phyloP scores from a whole-genome alignment of 352 stramenopile genomes.

The Blastocystis sp. region DNA sequence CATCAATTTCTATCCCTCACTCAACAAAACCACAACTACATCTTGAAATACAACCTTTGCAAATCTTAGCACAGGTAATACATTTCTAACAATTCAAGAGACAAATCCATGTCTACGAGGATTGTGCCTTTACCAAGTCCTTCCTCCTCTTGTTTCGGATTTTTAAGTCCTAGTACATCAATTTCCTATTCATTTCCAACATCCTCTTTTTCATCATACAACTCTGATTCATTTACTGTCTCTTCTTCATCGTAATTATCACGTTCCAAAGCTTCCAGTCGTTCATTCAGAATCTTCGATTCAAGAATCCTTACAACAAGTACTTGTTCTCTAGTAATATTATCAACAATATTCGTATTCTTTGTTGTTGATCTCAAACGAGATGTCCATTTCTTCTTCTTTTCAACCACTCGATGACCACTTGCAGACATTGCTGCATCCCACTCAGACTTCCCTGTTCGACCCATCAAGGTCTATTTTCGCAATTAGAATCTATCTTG shows the following conservation, averaged over 20 bases:
- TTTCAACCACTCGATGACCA: neutral
- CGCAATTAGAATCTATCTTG: no score
- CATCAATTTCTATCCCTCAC: neutral
- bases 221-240: slow-evolving; percentile 5
- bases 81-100: neutral
- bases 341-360: slow-evolving; percentile 8
- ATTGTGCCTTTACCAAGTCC: neutral
- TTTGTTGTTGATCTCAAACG: neutral
- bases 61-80: slow-evolving; percentile 3
- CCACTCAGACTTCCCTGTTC: slow-evolving; percentile 10
- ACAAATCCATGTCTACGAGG: neutral
- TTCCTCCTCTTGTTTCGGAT: neutral
- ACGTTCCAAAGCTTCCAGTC: slow-evolving; percentile 25
- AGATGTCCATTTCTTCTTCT: slow-evolving; percentile 14
- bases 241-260: slow-evolving; percentile 43
- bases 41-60: slow-evolving; percentile 17
- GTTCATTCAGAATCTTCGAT: slow-evolving; percentile 11
- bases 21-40: neutral
- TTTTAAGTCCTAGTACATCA: neutral
- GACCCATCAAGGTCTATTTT: neutral
- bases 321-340: slow-evolving; percentile 7
- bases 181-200: neutral
- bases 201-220: slow-evolving; percentile 13
- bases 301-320: neutral
- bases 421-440: slow-evolving; percentile 3